Conservation (phyloP, 306 rosid species). For the Inga laurina region DNA sequence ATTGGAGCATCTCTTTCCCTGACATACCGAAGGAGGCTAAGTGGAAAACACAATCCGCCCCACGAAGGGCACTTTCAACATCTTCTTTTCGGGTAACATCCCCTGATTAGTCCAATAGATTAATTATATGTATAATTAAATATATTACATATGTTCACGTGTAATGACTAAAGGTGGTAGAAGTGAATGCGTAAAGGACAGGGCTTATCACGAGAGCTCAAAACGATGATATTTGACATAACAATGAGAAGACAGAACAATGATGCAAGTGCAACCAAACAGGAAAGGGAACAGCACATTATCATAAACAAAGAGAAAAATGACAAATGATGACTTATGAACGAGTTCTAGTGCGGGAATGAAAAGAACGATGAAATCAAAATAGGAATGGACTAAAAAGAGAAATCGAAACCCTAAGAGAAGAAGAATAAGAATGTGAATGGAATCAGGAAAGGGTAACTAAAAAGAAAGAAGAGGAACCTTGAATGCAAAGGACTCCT, state of each 20-base stretch:
- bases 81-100: conserved; percentile 64
- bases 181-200: neutral
- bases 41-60: conserved; percentile 86
- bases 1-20: conserved; percentile 90
- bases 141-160: neutral
- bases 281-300: neutral
- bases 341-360: neutral
- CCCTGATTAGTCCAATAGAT: conserved; percentile 41
- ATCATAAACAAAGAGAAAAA: neutral
- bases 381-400: neutral
- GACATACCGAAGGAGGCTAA: conserved; percentile 89
- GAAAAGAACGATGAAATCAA: neutral
- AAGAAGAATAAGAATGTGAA: neutral
- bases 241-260: neutral
- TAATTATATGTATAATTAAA: neutral
- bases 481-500: conserved; percentile 71
- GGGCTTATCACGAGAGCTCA: neutral
- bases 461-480: conserved; percentile 21
- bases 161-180: neutral
- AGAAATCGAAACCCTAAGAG: neutral
- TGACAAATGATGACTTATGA: neutral
- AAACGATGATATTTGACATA: neutral
- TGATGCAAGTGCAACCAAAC: neutral
- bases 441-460: neutral
- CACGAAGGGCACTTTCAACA: conserved; percentile 69